Evolutionary conservation across 1,139 yeast species (phyloP), one percentile per base, ranked within the genome.

Genomic region (Suhomyces taliae): DNA sequence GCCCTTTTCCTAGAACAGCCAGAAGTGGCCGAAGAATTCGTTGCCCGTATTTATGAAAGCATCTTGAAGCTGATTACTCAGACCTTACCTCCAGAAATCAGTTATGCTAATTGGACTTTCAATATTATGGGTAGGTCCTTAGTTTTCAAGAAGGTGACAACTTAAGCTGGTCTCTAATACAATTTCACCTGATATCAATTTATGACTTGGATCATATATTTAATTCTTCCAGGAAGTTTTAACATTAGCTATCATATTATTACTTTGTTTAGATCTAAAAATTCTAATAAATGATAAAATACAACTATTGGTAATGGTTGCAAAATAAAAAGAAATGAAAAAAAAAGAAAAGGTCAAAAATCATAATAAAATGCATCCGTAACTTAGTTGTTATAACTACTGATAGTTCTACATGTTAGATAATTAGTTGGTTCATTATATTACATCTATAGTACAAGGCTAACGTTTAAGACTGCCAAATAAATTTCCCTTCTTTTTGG

Each of bases 1-100:
- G 76, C 78, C 0, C 60, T 74, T 39, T 68, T 66, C 42, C 52
- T 72, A 34, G 78, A 73, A 52, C 73, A 63, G 50, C 78, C 78
- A 1, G 61, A 60, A 6, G 66, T 60, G 4, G 78, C 78, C 0
- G 68, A 66, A 47, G 43, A 49, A 24, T 74, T 72, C 63, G 67
- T 74, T 19, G 58, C 60, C 37, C 63, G 62, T 37, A 65, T 74
- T 14, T 74, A 70, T 47, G 62, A 59, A 43, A 60, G 63, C 38
- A 60, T 73, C 3, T 60, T 72, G 41, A 57, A 53, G 34, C 66
- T 65, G 64, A 65, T 69, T 10, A 52, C 58, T 9, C 50, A 53
- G 37, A 51, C 55, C 3, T 46, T 54, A 27, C 59, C 59, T 19
- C 59, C 59, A 12, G 59, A 55, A 11, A 48, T 55, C 15, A 49